Base-by-base conservation (phyloP, 495 filamentous ascomycete genomes). In the Hypoxylon fuscum region DNA sequence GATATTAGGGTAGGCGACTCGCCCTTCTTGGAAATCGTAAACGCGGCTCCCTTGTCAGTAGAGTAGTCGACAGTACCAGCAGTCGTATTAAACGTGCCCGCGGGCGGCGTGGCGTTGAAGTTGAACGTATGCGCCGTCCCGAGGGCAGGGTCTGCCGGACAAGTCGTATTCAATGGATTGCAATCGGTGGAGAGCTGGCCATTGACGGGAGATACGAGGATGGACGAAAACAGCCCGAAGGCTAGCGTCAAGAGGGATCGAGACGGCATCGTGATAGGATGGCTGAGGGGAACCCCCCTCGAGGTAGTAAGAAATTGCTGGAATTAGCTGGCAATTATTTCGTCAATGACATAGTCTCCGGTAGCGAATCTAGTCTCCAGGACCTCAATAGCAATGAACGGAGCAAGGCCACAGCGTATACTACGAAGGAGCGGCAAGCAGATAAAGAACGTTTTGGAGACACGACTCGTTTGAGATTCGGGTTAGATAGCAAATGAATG, bases 1-100 rank as follows among this genome's bases (percentile, higher is more conserved):
- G 88, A 84, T 44, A 84, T 78, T 62, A 96, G 85, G 29, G 90
- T 92, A 12, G 91, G 90, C 2, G 89, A 85, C 66, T 95, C 88
- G 56, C 85, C 84, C 57, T 82, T 75, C 76, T 91, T 85, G 67
- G 68, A 73, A 71, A 96, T 83, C 44, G 84, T 89, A 81, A 96
- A 91, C 49, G 81, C 82, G 27, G 87, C 88, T 31, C 88, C 88
- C 11, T 81, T 63, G 44, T 83, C 71, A 18, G 68, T 63, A 25
- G 77, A 79, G 60, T 83, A 89, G 25, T 62, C 75, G 55, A 92
- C 77, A 4, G 72, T 64, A 54, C 85, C 82, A 20, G 82, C 80
- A n/a, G 82, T 85, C 44, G 81, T 83, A 54, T 81, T 85, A 83
- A 88, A 95, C 32, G 78, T 79, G 20, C 82, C 75, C 29, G 75